Evolutionary conservation across 2,329 filamentous ascomycete genomes (phyloP), one percentile per base, ranked within the genome.

Genomic region (Calonectria honghensis): DNA sequence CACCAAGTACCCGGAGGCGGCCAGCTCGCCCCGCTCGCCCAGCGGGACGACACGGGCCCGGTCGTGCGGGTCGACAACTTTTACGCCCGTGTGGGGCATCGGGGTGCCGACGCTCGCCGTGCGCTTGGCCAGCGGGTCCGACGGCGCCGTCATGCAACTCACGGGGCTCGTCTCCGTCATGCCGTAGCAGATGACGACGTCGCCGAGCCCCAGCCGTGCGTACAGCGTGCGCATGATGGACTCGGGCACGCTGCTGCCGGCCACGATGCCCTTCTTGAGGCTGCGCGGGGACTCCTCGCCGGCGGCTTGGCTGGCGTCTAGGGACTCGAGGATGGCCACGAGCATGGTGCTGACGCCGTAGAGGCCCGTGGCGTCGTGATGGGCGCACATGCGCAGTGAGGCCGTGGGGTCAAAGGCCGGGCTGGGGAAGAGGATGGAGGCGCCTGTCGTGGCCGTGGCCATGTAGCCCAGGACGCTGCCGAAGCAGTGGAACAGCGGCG

Each of bases 301-400:
- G 18, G 73, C 68, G 39, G 84, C 83, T 10, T 78, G 81, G 11
- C 83, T 84, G 20, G 74, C 78, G 76, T 92, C 88, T 10, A 98
- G 89, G 1, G 96, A 90, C 78, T 97, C 95, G 6, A 98, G 90
- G 81, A 97, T 93, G 32, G 96, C 93, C n/a, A 91, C 91, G 80
- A 98, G 96, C 97, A 98, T 99, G 68, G 96, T 98, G 5, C 95
- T 92, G 0, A 98, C 96, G 72, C 96, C 96, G 84, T 98, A 97
- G 0, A 98, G 90, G 0, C 90, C 91, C 0, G 91, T 92, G 31
- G 90, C 91, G 14, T 85, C 84, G 76, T 90, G 87, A 73, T 89
- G 89, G 24, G 86, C 84, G 13, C 86, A 88, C 88, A 90, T 91
- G 66, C 82, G 85, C 45, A 98, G 88, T 0, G 94, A 90, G 0